Evolutionary conservation across 2,329 filamentous ascomycete species (phyloP), one percentile per base, ranked within the genome.

Genomic region (Lasiodiplodia citricola): DNA sequence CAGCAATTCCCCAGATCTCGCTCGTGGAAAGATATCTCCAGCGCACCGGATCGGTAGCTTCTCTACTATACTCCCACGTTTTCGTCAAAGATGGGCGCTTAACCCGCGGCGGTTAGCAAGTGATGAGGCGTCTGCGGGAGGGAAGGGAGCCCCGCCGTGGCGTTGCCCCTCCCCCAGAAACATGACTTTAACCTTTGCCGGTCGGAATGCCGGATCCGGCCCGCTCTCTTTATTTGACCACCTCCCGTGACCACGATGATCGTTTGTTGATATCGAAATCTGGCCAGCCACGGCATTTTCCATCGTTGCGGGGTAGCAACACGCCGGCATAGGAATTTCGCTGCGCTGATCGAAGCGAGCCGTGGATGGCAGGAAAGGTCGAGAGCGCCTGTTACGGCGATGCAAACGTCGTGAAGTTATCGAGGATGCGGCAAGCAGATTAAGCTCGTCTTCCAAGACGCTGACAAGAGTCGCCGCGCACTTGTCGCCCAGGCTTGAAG

Each of bases 371-470:
- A 18, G 18, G 16, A 7, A 8, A 18, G n/a, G 41, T 16, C 41
- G 16, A n/a, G 16, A 18, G 7, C 7, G 7, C n/a, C 11, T 11
- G 7, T 44, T 28, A 18, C 1, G 4, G 28, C 21, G 58, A 63
- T 63, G 41, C n/a, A 63, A 44, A 18, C 25, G 44, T 62, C 23
- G 57, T 50, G 7, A 44, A 44, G 18, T 6, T 18, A 44, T 47
- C 31, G 28, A 18, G 7, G 41, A n/a, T 44, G 41, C 41, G 18
- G 16, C n/a, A n/a, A n/a, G 44, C 44, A 47, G 44, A 47, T 35
- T 44, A 63, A 62, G 58, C 41, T 62, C 58, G 23, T 50, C 58
- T 62, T 35, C 41, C 38, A 62, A 58, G 56, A 63, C 41, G 3
- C 18, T n/a, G 58, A 50, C 18, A 62, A 25, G 56, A 21, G 21